Base-by-base conservation (phyloP, 352 stramenopile species). In the Phytophthora sojae region DNA sequence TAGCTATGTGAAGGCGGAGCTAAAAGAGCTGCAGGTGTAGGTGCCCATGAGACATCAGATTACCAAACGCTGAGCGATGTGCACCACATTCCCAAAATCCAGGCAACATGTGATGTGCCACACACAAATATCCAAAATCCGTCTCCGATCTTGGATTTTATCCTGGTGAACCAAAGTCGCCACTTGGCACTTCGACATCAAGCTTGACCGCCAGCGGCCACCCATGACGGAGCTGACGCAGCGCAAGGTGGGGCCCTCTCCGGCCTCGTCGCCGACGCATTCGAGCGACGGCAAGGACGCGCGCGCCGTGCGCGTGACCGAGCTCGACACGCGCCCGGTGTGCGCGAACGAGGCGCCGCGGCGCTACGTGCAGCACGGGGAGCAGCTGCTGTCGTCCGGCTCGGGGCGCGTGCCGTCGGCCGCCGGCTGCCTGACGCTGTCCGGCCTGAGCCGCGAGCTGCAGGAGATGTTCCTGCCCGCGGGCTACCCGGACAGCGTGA, bases 401-500 rank as follows among this genome's bases (percentile, higher is more conserved):
- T 54, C 64, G 6, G 69, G 76, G 23, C 56, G 57, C 3, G 61
- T 49, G 6, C 57, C 5, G 0, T 57, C 54, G 6, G 61, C 58
- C 6, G 51, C 44, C 4, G 61, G 66, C 9, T 89, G 80, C 62
- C 62, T 77, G 6, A 84, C 79, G 14, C 60, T 68, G 4, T 58
- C 60, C 23, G 82, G 80, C 8, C 39, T 92, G 19, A 73, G 52
- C 51, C 83, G 83, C 17, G 86, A 94, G 61, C 73, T 93, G 42
- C 85, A 90, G 68, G 87, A 94, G 65, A 96, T 94, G 83, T 97
- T 97, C 64, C 67, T 97, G 5, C 91, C 91, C 0, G 87, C 80
- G 5, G 89, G 90, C 1, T 97, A 96, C 76, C 91, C 91, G n/a
- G 80, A 88, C 71, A 93, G 81, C 44, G 89, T 97, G 64, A 93